Base-by-base conservation (phyloP, 2,329 filamentous ascomycete genomes). In the Fusarium gaditjirri region DNA sequence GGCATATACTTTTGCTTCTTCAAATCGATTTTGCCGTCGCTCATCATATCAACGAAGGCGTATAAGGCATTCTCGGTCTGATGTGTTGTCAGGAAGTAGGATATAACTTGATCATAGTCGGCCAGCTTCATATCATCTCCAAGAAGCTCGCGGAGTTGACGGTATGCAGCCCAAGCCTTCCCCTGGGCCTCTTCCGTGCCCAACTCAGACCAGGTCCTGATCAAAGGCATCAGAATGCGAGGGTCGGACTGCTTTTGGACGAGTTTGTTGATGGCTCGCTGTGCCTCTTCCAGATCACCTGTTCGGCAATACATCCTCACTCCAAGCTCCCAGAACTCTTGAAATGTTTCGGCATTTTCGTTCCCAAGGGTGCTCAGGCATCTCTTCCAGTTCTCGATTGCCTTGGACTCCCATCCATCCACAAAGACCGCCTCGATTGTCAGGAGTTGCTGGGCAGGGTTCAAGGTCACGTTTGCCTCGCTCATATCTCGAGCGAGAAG, bases 1-100 rank as follows among this genome's bases (percentile, higher is more conserved):
- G 88, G 87, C 61, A 89, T 80, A 23, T 79, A 75, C 55, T 81
- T 80, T 63, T 80, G 79, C 63, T 82, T 83, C 56, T 82, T 83
- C 53, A 88, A 76, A 62, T 88, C 84, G 59, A 89, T 80, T 47
- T 84, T 78, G 9, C 87, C 87, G 8, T 88, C 87, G 63, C 90
- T 89, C 90, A 97, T 94, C 94, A 97, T 97, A 79, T 97, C 94
- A 74, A 92, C 93, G 80, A 97, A 97, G 1, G 94, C 89, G 58
- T 90, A 89, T 60, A 95, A 86, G 2, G 93, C 93, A 66, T 91
- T 86, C 66, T 92, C 88, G 10, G 89, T 85, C 65, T 91, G 86
- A 58, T 90, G 88, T 11, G 89, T 86, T 27, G 90, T 85, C 31
- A 97, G 82, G 76, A 97, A 93, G 47, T 88, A 88, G 25, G 91